phyloP scores from a whole-genome alignment of 2,329 filamentous ascomycete species.

The Camillea tinctor region DNA sequence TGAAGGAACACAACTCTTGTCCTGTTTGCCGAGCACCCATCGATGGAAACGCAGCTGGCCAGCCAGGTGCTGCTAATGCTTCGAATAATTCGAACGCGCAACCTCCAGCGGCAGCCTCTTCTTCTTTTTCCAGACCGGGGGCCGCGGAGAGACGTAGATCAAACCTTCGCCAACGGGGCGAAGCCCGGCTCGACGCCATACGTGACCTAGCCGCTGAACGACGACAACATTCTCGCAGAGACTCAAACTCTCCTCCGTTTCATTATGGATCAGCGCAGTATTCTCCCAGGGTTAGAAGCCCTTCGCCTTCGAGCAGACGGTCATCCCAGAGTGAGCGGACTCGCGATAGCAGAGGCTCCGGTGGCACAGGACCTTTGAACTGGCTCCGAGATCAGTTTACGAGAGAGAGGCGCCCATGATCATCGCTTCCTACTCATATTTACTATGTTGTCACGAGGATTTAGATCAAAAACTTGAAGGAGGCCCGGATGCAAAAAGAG shows the following conservation, averaged over 20 bases:
- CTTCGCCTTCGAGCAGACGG: constrained; percentile 26
- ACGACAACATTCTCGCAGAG: constrained; percentile 15
- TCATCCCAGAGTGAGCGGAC: constrained; percentile 28
- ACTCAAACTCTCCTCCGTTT: constrained; percentile 29
- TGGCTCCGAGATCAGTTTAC: constrained; percentile 46
- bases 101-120: constrained; percentile 11
- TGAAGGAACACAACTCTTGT: constrained; percentile 89
- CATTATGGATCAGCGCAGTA: constrained; percentile 15
- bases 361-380: constrained; percentile 38
- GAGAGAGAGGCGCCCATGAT: constrained; percentile 23
- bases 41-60: constrained; percentile 37
- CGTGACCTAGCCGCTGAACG: constrained; percentile 15
- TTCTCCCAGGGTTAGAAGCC: constrained; percentile 25
- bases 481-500: neutral
- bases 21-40: constrained; percentile 71
- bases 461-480: neutral
- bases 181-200: constrained; percentile 24
- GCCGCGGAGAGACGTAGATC: constrained; percentile 23
- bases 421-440: neutral
- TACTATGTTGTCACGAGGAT: neutral
- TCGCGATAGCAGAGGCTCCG: constrained; percentile 35
- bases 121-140: constrained; percentile 16
- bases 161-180: constrained; percentile 18
- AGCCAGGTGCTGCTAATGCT: constrained; percentile 16
- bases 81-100: constrained; percentile 4